Evolutionary conservation across 139 green algal genomes (phyloP).

Genomic region (Coelastrella sp.): DNA sequence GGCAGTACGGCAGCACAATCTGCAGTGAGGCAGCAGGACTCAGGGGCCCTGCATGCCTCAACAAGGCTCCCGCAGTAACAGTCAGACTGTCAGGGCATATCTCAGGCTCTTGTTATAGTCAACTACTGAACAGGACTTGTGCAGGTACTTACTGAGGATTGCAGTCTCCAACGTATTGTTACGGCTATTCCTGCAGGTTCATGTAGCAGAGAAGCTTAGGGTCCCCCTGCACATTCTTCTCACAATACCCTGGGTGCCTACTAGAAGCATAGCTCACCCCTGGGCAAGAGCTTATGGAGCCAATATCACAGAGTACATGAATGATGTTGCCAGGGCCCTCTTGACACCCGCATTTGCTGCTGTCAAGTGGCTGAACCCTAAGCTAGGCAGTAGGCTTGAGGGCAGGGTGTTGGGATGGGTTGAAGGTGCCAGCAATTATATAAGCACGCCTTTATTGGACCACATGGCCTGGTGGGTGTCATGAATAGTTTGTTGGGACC

Average conservation of each 20-base stretch:
- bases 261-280: constrained; percentile 14
- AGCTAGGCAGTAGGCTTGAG: not conserved
- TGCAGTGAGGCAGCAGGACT: too few species aligned
- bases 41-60: too few species aligned
- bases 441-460: constrained; percentile 33
- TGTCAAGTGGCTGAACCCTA: not conserved
- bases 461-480: constrained; percentile 38
- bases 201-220: constrained; percentile 33
- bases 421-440: not conserved
- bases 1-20: too few species aligned
- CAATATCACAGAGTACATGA: constrained; percentile 32
- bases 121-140: too few species aligned
- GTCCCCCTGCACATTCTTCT: constrained; percentile 29
- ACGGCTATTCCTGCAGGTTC: not conserved
- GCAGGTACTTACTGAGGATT: not conserved
- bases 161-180: not conserved
- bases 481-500: not conserved
- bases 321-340: not conserved
- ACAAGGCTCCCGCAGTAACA: too few species aligned
- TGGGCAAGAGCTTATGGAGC: constrained; percentile 30
- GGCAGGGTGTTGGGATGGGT: not conserved
- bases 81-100: too few species aligned
- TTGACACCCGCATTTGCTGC: not conserved
- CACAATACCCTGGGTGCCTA: constrained; percentile 45
- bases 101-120: too few species aligned